phyloP scores from a whole-genome alignment of 345 rosid species.

The Capsella bursapastoris region DNA sequence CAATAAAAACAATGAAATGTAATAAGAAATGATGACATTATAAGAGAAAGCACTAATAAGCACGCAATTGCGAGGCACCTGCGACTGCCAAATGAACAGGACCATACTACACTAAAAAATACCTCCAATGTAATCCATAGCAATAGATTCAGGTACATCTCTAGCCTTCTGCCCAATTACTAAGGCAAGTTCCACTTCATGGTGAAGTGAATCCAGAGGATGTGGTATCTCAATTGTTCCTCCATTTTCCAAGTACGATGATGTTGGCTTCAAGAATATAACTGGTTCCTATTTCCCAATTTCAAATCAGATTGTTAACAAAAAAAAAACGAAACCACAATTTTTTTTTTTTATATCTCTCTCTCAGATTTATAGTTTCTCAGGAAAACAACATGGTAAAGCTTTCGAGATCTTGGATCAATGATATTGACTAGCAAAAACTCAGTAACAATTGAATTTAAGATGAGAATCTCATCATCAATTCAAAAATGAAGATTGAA shows the following conservation, averaged over 20 bases:
- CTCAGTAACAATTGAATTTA: neutral
- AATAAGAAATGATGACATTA: neutral
- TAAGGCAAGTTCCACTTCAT: conserved; percentile 96
- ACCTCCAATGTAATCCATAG: conserved; percentile 96
- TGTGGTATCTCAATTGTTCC: conserved; percentile 94
- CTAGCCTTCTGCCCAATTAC: conserved; percentile 80
- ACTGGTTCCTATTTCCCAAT: conserved; percentile 70
- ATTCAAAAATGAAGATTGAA: neutral
- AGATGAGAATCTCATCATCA: neutral
- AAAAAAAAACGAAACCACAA: neutral
- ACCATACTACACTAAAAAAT: neutral
- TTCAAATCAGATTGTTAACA: neutral
- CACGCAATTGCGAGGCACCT: too few relatives aligned
- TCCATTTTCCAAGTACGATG: conserved; percentile 86
- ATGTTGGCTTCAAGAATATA: conserved; percentile 91
- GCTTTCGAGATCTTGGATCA: neutral
- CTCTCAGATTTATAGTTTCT: conserved; percentile 3
- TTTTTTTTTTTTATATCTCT: neutral
- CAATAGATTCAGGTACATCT: conserved; percentile 71
- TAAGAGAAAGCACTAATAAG: neutral
- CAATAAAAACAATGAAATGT: neutral
- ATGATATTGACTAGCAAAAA: neutral
- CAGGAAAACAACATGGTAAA: neutral
- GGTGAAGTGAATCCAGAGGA: conserved; percentile 68
- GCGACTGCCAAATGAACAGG: too few relatives aligned